Conservation (phyloP, 2,329 filamentous ascomycete species). For the Byssoonygena ceratinophila region DNA sequence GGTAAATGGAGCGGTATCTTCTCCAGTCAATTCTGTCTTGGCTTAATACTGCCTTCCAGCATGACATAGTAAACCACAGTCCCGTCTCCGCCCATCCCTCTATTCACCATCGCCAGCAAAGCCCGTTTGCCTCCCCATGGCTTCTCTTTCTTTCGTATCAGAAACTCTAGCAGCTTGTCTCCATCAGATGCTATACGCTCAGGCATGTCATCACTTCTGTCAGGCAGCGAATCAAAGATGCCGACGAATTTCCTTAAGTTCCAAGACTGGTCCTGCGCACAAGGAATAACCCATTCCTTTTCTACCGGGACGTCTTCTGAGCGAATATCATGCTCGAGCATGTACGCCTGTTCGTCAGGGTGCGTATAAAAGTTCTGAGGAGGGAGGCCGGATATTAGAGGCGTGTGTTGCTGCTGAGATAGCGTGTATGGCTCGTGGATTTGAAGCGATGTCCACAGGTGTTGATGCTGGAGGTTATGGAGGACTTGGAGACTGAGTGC, state of each 20-base stretch:
- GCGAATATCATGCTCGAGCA: constrained; percentile 43
- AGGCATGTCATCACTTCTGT: constrained; percentile 18
- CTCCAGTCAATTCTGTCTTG: constrained; percentile 53
- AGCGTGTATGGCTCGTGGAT: constrained; percentile 36
- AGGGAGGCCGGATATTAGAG: constrained; percentile 51
- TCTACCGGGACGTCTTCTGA: constrained; percentile 41
- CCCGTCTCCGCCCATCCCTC: constrained; percentile 43
- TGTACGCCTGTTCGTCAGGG: constrained; percentile 53
- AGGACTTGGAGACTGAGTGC: constrained; percentile 49
- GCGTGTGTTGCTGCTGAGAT: constrained; percentile 30
- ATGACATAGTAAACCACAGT: constrained; percentile 57
- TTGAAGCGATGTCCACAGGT: constrained; percentile 49
- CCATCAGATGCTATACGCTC: constrained; percentile 19
- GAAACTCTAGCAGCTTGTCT: constrained; percentile 26
- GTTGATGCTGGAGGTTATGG: constrained; percentile 55
- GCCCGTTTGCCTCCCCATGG: constrained; percentile 45
- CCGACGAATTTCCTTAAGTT: constrained; percentile 45
- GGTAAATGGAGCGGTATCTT: too few species aligned
- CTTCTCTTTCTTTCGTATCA: constrained; percentile 23
- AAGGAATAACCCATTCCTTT: constrained; percentile 51
- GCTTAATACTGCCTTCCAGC: constrained; percentile 55
- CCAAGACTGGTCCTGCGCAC: constrained; percentile 50
- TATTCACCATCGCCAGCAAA: constrained; percentile 48
- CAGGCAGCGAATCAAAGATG: constrained; percentile 46
- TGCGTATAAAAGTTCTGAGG: constrained; percentile 52